Evolutionary conservation across 805 yeast species (phyloP).

Genomic region (Diddensiella caesifluorescens): DNA sequence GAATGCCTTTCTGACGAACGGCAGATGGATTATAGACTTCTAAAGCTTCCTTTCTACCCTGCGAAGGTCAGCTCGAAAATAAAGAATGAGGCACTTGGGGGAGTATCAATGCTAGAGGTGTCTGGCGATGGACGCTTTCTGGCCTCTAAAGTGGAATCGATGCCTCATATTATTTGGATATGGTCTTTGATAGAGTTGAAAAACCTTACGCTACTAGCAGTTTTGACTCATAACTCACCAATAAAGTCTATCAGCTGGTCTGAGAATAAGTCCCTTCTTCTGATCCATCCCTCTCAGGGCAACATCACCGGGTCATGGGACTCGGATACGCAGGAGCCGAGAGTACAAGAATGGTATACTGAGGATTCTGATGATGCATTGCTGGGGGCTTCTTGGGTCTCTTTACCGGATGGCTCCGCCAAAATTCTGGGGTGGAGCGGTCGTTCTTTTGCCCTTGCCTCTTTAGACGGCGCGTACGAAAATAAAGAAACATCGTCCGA

Average conservation of each 20-base stretch:
- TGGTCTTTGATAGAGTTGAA: conserved; percentile 14
- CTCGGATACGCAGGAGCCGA: conserved; percentile 5
- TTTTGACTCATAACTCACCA: conserved; percentile 13
- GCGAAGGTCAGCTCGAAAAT: not conserved
- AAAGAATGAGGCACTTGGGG: conserved; percentile 2
- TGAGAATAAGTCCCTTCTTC: conserved; percentile 3
- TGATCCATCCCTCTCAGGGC: conserved; percentile 10
- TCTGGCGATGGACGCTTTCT: conserved; percentile 13
- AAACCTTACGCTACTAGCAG: conserved; percentile 9
- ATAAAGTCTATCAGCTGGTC: conserved; percentile 9
- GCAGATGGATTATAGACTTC: conserved; percentile 7
- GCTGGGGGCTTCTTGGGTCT: conserved; percentile 5
- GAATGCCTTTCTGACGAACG: conserved; percentile 7
- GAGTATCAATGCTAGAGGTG: conserved; percentile 13
- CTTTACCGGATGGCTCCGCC: not conserved
- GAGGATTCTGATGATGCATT: conserved; percentile 2
- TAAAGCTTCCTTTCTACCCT: conserved; percentile 12
- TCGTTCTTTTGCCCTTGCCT: conserved; percentile 4
- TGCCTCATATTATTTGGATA: conserved; percentile 21
- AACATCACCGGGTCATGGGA: conserved; percentile 13
- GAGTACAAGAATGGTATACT: conserved; percentile 1
- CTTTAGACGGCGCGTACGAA: not conserved
- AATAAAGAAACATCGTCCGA: not conserved
- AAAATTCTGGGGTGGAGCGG: conserved; percentile 7
- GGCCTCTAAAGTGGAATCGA: conserved; percentile 14